phyloP scores from a whole-genome alignment of 306 rosid genomes.

The Abrus precatorius region DNA sequence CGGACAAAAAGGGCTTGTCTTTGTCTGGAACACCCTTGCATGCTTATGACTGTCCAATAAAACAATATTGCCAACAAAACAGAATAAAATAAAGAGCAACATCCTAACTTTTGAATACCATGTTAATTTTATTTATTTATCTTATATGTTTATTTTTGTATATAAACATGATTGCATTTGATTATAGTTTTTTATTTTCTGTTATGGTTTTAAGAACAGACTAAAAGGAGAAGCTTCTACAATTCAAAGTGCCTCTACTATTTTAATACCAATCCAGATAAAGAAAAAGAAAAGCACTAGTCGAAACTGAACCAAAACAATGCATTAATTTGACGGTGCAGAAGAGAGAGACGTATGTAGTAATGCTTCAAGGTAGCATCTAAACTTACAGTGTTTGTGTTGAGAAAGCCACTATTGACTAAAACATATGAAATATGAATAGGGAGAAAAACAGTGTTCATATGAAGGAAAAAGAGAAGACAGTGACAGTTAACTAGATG shows the following conservation, averaged over 20 bases:
- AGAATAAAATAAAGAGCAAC: neutral
- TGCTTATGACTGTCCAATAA: neutral
- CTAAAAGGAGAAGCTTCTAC: no score
- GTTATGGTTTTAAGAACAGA: no score
- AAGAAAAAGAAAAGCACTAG: no score
- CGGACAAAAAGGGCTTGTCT: neutral
- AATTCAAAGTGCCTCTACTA: no score
- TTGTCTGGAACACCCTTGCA: neutral
- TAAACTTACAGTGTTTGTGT: neutral
- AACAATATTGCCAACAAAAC: neutral
- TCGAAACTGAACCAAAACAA: no score
- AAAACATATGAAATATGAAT: no score
- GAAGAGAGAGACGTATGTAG: neutral
- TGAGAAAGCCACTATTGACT: neutral
- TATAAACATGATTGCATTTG: no score
- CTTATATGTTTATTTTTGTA: no score
- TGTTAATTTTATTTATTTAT: neutral
- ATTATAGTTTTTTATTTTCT: no score
- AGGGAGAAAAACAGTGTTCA: neutral
- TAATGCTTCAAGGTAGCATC: neutral
- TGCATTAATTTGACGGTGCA: neutral
- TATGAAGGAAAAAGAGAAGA: constrained; percentile 2
- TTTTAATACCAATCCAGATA: no score
- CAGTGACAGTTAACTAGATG: constrained; percentile 42
- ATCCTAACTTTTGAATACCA: neutral